phyloP scores from a whole-genome alignment of 768 basidiomycete genomes.

The Podaxis sp. region DNA sequence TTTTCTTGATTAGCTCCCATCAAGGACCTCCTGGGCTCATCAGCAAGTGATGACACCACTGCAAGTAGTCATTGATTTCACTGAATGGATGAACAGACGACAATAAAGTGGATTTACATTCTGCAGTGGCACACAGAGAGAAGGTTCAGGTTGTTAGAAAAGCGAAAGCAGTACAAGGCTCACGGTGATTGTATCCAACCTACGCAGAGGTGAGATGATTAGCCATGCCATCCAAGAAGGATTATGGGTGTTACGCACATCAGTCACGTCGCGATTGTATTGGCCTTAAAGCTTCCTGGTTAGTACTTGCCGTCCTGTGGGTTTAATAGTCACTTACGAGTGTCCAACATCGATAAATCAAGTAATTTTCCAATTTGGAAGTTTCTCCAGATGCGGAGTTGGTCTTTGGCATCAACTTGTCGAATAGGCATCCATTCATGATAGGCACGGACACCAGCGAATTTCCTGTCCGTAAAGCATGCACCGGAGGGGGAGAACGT shows the following conservation, averaged over 20 bases:
- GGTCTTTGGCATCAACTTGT: slow-evolving; percentile 49
- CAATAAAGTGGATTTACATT: slow-evolving; percentile 7
- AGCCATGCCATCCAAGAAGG: not conserved
- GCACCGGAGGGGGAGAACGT: slow-evolving; percentile 47
- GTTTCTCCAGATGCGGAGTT: slow-evolving; percentile 58
- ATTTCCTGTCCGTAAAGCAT: slow-evolving; percentile 55
- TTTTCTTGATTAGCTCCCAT: slow-evolving; percentile 54
- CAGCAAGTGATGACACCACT: slow-evolving; percentile 7
- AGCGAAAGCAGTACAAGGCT: not conserved
- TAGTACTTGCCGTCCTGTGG: not conserved
- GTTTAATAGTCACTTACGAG: slow-evolving; percentile 30
- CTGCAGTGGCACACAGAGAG: slow-evolving; percentile 2
- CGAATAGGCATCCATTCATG: slow-evolving; percentile 64
- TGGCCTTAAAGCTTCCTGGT: slow-evolving; percentile 27
- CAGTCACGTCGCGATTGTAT: slow-evolving; percentile 56
- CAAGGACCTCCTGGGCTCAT: slow-evolving; percentile 36
- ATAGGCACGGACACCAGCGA: slow-evolving; percentile 54
- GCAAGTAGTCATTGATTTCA: not conserved
- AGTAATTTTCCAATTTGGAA: slow-evolving; percentile 62
- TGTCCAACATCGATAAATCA: slow-evolving; percentile 60
- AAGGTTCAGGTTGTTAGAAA: not conserved
- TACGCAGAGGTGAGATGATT: slow-evolving; percentile 14
- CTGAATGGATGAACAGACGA: not conserved
- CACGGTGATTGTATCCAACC: slow-evolving; percentile 50
- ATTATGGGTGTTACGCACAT: slow-evolving; percentile 28